These are phyloP conservation scores for Pseudogymnoascus sp. DNA, from an alignment of 2,329 filamentous ascomycete species.

Conservation along the genomic window DNA sequence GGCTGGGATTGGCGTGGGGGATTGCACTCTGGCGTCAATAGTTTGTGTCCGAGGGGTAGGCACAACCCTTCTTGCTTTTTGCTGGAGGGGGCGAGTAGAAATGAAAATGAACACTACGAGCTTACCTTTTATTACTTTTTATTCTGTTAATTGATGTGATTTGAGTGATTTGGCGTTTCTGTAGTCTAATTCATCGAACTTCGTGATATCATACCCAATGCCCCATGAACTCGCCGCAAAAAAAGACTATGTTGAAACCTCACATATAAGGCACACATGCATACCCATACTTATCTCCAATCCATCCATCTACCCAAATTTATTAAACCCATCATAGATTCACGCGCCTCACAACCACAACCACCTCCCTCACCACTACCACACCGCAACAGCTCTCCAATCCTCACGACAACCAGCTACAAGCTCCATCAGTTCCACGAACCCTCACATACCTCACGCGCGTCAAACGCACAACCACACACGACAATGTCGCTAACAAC, in stretches of 20 bases:
- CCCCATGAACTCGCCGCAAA: not conserved
- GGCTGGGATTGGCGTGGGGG: not conserved
- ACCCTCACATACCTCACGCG: not conserved
- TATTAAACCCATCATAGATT: not conserved
- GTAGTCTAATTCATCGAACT: not conserved
- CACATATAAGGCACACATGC: not conserved
- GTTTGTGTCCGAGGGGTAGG: not conserved
- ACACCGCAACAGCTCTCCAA: not conserved
- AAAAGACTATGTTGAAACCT: not conserved
- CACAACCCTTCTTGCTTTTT: not conserved
- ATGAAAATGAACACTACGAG: not conserved
- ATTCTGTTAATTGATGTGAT: not conserved
- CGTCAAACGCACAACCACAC: not conserved
- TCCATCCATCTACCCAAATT: not conserved
- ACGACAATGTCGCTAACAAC: not conserved
- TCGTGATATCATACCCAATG: no score
- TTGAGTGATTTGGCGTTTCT: not conserved
- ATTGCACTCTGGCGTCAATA: not conserved
- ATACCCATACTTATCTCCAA: not conserved
- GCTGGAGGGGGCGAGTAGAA: not conserved
- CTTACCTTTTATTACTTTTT: not conserved
- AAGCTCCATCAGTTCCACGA: not conserved
- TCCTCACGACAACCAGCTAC: not conserved
- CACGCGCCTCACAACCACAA: not conserved
- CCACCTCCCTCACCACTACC: not conserved